These are phyloP conservation scores for Aspergillus proliferans DNA, from an alignment of 2,329 filamentous ascomycete genomes.

Conservation along the genomic window DNA sequence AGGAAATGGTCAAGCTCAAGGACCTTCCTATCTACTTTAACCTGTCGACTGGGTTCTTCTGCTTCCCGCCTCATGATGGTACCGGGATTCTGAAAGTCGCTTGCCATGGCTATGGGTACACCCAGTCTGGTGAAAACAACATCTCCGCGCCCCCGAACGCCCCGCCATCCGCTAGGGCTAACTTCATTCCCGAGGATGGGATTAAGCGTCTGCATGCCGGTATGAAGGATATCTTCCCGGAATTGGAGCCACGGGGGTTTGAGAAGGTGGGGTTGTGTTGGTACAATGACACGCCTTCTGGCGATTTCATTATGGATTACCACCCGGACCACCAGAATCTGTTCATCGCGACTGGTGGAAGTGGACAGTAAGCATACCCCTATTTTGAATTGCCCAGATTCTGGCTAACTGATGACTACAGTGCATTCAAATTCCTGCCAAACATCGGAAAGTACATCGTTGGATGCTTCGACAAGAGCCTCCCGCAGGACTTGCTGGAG, in stretches of 20 bases:
- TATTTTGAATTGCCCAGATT: too few relatives aligned
- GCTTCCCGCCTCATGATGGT: conserved; percentile 38
- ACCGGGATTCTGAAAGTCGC: conserved; percentile 53
- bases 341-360: conserved; percentile 24
- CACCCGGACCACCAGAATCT: conserved; percentile 50
- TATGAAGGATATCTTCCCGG: conserved; percentile 53
- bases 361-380: conserved; percentile 21
- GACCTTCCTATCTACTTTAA: conserved; percentile 57
- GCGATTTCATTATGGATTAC: conserved; percentile 62
- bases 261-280: conserved; percentile 58
- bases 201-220: conserved; percentile 52
- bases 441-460: conserved; percentile 58
- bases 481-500: conserved; percentile 48
- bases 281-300: conserved; percentile 64
- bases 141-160: conserved; percentile 16
- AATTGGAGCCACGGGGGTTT: conserved; percentile 53
- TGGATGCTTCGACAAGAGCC: conserved; percentile 45
- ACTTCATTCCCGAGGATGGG: conserved; percentile 45
- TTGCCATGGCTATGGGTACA: conserved; percentile 61
- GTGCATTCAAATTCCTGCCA: conserved; percentile 57
- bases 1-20: conserved; percentile 58
- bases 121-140: conserved; percentile 9
- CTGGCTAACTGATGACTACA: conserved; percentile 8
- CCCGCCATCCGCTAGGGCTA: conserved; percentile 18
- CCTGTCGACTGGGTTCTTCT: conserved; percentile 41